Base-by-base conservation (phyloP, 1,139 yeast genomes). In the Ogataea hybrid region DNA sequence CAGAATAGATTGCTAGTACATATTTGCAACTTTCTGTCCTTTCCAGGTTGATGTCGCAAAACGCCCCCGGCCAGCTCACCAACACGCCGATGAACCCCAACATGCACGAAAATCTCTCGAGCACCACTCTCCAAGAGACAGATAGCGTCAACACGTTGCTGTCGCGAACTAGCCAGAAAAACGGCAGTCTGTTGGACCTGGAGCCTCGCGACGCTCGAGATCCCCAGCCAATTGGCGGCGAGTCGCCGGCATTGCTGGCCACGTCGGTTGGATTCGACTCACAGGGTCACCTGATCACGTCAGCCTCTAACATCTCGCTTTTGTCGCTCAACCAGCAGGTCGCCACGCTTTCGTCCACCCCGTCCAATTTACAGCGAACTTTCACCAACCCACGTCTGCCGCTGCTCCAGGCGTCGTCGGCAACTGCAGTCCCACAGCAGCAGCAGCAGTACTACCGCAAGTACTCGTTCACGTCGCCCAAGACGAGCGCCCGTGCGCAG, bases 201-300 rank as follows among this genome's bases (percentile, higher is more conserved):
- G 34, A 36, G 17, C 25, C 35, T n/a, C 32, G 32, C 31, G 25
- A 36, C 10, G 10, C 21, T 25, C 30, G 32, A 33, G 34, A 37
- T 17, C 3, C 39, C 40, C 32, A 32, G n/a, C 14, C 21, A 10
- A 16, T 25, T 11, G 34, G 34, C 23, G 77, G 73, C 45, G 77
- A 77, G 1, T 80, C 78, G 41, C 82, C 82, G 0, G 71, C 68
- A 47, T 61, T 77, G 29, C 59, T 75, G 39, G 82, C 82, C 1
- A 70, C 76, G 4, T 75, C 81, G 0, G 79, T 75, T 9, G 81
- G 80, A 1, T 68, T 67, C 27, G 77, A 74, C 35, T 57, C 66
- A 28, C 75, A 71, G 23, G 81, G 80, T 1, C 56, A 70, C 22
- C 53, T 77, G 30, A 69, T 77, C 16, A 81, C 81, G 5, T 74